Evolutionary conservation across 495 filamentous ascomycete genomes (phyloP), one percentile per base, ranked within the genome.

Genomic region (Trypethelium eluteriae): DNA sequence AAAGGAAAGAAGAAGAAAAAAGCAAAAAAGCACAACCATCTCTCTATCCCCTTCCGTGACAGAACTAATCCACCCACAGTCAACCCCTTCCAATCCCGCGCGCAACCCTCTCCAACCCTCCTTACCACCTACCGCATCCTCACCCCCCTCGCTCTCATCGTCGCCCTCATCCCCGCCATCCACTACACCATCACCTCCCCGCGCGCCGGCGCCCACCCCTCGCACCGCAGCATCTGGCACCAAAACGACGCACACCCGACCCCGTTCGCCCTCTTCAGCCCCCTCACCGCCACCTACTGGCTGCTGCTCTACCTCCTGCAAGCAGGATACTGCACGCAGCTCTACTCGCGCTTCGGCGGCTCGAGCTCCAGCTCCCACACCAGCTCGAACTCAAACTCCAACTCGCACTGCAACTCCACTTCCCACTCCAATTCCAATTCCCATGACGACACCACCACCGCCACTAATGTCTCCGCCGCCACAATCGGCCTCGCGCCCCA

Each of bases 211-310:
- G 83, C 82, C 56, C 76, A 81, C 68, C 77, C 84, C 70, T 56
- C 62, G 32, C 64, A 68, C 18, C 72, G 74, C 34, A 81, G 76
- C 57, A 88, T 92, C 69, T 92, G 88, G 88, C 82, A 83, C 46
- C 85, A 91, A 72, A 91, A 89, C 71, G 75, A 79, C 66, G 76
- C 74, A 50, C 83, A 86, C 68, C 76, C 76, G 50, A 92, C 91
- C 1, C 86, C 89, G 0, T 96, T 96, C 76, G 85, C 88, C 25
- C 79, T 90, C 75, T 90, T 88, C 75, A 76, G 81, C 10, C 75
- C 87, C 69, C 85, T 94, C 67, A 85, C 86, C 12, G 83, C 81
- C 41, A 81, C 94, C 68, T 96, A 91, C 80, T 96, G 90, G 89
- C 79, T 93, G 65, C 73, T 87, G 41, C 81, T 95, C 64, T 89